phyloP scores from a whole-genome alignment of 768 basidiomycete species.

The Tricholoma bakamatsutake region DNA sequence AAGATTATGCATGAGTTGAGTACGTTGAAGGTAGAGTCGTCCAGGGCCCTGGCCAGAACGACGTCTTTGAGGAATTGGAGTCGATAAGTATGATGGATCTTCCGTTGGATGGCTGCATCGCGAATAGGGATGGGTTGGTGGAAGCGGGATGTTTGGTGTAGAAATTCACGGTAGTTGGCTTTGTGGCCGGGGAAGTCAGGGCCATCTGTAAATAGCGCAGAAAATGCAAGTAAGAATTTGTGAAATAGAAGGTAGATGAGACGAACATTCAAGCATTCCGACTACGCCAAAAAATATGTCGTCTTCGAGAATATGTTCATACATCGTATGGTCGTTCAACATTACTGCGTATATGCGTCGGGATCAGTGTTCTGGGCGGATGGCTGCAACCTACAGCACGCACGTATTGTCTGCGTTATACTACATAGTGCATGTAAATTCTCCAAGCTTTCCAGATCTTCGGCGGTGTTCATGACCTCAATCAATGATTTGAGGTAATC shows the following conservation, averaged over 20 bases:
- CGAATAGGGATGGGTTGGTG: slow-evolving; percentile 85
- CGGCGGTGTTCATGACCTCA: slow-evolving; percentile 79
- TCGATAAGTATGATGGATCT: slow-evolving; percentile 96
- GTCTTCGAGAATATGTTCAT: slow-evolving; percentile 92
- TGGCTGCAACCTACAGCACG: slow-evolving; percentile 10
- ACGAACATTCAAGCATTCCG: slow-evolving; percentile 94
- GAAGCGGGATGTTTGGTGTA: slow-evolving; percentile 76
- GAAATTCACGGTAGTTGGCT: slow-evolving; percentile 94
- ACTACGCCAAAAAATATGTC: slow-evolving; percentile 89
- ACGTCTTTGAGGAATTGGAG: slow-evolving; percentile 98
- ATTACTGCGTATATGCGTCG: slow-evolving; percentile 50
- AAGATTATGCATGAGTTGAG: slow-evolving; percentile 97
- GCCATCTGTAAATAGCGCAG: slow-evolving; percentile 57
- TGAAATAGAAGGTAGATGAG: slow-evolving; percentile 2
- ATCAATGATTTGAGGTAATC: slow-evolving; percentile 86
- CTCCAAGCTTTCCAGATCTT: slow-evolving; percentile 87
- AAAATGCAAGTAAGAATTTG: slow-evolving; percentile 6
- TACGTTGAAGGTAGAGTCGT: slow-evolving; percentile 96
- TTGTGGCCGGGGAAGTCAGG: slow-evolving; percentile 96
- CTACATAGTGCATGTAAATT: slow-evolving; percentile 88
- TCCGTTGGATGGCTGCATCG: slow-evolving; percentile 68
- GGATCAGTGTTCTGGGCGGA: slow-evolving; percentile 4
- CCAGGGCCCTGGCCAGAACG: slow-evolving; percentile 88
- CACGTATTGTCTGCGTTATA: slow-evolving; percentile 93
- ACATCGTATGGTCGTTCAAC: slow-evolving; percentile 91